Base-by-base conservation (phyloP, 768 basidiomycete genomes). In the Leccinum fibrillosum region DNA sequence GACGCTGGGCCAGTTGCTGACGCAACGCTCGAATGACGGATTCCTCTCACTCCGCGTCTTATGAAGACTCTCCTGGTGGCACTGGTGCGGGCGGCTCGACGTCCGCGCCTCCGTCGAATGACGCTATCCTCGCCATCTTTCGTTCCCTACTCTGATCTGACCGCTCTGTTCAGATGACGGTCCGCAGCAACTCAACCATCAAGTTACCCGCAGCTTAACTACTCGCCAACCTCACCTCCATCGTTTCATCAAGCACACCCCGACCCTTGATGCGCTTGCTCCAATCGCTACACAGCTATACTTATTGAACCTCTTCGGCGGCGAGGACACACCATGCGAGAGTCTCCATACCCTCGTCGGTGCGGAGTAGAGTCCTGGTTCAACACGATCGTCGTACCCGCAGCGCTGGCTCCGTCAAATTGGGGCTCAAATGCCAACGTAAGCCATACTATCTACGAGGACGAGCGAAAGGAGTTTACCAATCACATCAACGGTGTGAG, bases 341-440 rank as follows among this genome's bases (percentile, higher is more conserved):
- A 91, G 92, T 67, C 74, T 99, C 30, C 96, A 98, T 70, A 92
- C 94, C 10, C 83, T 99, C 23, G 93, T 99, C 17, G 96, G 95
- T 87, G 83, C 56, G 97, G 92, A 64, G 94, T 99, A 26, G 95
- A 98, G 65, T 94, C 95, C 0, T 98, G 93, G 89, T 98, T 99
- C 66, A 95, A 98, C 72, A 94, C 96, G 15, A 98, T 96, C 67
- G 94, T 98, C 25, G 90, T 23, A 81, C 92, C 23, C 83, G 93
- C 52, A 83, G 86, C 26, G 77, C 80, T 56, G 86, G 83, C 54
- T 30, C 92, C 1, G 92, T 98, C 23, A 86, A 93, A 30, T 30
- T 30, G 30, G 70, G 96, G 96, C 57, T 93, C 94, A 4, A 97
- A 92, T 65, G 90, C 92, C 53, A 97, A 95, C 74, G 92, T 93